Evolutionary conservation across 139 green algal genomes (phyloP).

Genomic region (Chlorella sp.): DNA sequence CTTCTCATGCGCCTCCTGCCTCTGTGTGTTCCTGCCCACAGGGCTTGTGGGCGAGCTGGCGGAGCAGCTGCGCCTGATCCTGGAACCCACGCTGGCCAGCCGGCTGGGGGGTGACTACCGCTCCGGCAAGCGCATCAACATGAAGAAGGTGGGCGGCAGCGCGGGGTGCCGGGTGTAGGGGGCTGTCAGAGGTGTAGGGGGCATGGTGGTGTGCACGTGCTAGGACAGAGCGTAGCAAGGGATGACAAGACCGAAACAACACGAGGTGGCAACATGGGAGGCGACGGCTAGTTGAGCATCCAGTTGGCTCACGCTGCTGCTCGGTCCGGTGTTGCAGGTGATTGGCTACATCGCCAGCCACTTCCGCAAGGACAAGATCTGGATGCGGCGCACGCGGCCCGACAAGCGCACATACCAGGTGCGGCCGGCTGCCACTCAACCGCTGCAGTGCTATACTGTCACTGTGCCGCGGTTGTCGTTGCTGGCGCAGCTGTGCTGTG

Average conservation of each 20-base stretch:
- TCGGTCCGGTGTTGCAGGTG: conserved; percentile 46
- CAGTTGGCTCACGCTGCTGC: not conserved
- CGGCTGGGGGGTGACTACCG: conserved; percentile 93
- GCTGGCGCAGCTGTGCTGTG: too few species aligned
- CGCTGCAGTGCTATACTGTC: too few species aligned
- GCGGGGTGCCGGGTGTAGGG: not conserved
- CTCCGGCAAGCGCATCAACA: conserved; percentile 98
- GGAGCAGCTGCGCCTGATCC: conserved; percentile 95
- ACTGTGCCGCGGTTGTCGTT: too few species aligned
- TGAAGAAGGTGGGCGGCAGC: conserved; percentile 79
- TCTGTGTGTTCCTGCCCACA: not conserved
- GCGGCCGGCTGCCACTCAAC: not conserved
- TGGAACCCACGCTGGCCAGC: conserved; percentile 93
- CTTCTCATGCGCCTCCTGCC: not conserved
- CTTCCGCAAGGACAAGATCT: conserved; percentile 99
- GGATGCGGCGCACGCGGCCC: conserved; percentile 92
- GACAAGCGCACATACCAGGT: conserved; percentile 97
- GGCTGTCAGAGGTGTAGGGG: too few species aligned
- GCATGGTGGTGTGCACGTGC: too few species aligned
- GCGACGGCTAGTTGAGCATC: too few species aligned
- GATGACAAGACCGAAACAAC: not conserved
- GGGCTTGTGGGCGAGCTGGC: conserved; percentile 84
- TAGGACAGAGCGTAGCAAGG: not conserved
- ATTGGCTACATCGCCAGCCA: conserved; percentile 98
- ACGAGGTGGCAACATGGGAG: too few species aligned